Base-by-base conservation (phyloP, 768 basidiomycete species). In the Auriscalpium microsporum region DNA sequence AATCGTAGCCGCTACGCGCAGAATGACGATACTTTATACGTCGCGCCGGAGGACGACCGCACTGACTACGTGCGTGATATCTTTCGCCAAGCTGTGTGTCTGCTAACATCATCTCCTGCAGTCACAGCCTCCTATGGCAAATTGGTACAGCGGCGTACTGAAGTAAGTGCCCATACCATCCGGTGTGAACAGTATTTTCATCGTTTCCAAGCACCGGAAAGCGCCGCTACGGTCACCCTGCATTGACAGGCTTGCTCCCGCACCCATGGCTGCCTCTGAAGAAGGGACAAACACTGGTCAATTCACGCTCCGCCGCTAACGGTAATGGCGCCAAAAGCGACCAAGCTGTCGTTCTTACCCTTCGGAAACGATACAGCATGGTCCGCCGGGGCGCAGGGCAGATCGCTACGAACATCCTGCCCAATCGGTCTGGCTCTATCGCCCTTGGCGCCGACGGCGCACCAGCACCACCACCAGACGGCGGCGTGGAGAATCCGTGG, bases 81-180 rank as follows among this genome's bases (percentile, higher is more conserved):
- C 28, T 28, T 28, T 28, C 28, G 28, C 28, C 28, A 28, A 28
- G 28, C 28, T 28, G 28, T 28, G 28, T 4, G 28, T 4, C 28
- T 28, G 40, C 40, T 17, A 42, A 42, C 35, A 56, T 56, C 50
- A 61, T 58, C 28, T 28, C 11, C 3, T 63, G 2, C 63, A 94
- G 87, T 93, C 91, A 0, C 95, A 98, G 69, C 94, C 95, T 0
- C 95, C 95, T 0, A 94, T 98, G 90, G 86, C 88, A 13, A 91
- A 91, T 63, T 94, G 91, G 84, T 97, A 92, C 68, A 79, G 78
- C 45, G 95, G 95, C 0, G 91, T 98, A 19, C 75, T 98, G 13
- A 95, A 95, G 90, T 91, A 67, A 62, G 75, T 63, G 48, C 51
- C 36, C 21, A 21, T 6, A 21, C 37, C 45, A 17, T 48, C 10